A percentile compares a stretch with the other conserved stretches of the same genome.
Evolutionary conservation across 768 basidiomycete genomes (phyloP).

Genomic region (Boletus tylopilopsis): DNA sequence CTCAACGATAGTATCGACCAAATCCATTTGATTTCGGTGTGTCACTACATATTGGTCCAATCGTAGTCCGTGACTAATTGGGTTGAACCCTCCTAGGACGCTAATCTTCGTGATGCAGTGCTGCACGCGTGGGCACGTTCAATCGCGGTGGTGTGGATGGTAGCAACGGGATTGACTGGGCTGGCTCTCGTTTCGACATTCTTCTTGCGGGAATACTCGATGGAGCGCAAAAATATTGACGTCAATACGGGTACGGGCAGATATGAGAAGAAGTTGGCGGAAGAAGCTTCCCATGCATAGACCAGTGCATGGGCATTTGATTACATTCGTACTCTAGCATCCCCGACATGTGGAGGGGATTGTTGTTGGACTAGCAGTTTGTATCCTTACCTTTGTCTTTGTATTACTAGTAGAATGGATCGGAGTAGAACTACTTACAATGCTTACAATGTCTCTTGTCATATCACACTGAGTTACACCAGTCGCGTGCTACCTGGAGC

Average conservation of each 20-base stretch:
- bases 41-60: background rate
- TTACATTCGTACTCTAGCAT: too few species aligned
- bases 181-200: background rate
- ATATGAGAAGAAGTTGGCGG: too few species aligned
- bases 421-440: too few species aligned
- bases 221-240: background rate
- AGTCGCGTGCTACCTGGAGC: too few species aligned
- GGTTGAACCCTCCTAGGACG: background rate
- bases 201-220: background rate
- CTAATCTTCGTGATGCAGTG: background rate
- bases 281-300: too few species aligned
- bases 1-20: background rate
- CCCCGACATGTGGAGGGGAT: too few species aligned
- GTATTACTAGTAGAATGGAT: too few species aligned
- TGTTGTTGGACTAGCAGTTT: too few species aligned
- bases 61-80: background rate
- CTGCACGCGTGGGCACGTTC: background rate
- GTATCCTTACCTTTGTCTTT: too few species aligned
- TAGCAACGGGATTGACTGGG: background rate
- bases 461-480: too few species aligned
- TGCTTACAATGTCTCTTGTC: too few species aligned
- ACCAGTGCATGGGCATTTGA: too few species aligned
- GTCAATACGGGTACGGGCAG: background rate
- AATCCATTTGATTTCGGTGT: background rate
- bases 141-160: background rate